Conservation (phyloP, 108 stramenopile genomes). For the Schizochytrium sp. region DNA sequence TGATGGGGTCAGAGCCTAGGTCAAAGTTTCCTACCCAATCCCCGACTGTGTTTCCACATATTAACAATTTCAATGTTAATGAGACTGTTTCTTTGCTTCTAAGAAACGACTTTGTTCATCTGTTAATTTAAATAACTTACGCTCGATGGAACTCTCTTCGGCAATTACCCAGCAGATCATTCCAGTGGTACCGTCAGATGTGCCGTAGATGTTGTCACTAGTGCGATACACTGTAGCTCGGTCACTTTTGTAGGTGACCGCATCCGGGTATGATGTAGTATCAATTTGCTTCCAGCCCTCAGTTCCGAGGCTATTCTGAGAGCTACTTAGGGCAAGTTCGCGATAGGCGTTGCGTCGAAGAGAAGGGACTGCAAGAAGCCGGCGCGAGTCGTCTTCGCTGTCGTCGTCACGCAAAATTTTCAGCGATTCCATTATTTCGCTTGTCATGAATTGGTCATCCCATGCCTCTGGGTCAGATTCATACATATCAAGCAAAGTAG, state of each 20-base stretch:
- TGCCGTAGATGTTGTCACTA: slow-evolving; percentile 30
- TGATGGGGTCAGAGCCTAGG: slow-evolving; percentile 8
- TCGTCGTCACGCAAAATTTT: slow-evolving; percentile 37
- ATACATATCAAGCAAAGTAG: background rate
- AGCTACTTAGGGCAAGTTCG: background rate
- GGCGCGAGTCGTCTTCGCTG: background rate
- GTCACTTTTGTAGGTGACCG: background rate
- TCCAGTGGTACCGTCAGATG: slow-evolving; percentile 7
- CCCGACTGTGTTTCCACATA: background rate
- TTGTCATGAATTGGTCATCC: slow-evolving; percentile 45
- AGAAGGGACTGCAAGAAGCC: background rate
- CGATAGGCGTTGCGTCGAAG: background rate
- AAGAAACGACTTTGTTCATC: no score
- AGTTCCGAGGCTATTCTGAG: background rate
- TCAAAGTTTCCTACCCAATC: slow-evolving; percentile 48
- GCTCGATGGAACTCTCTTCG: slow-evolving; percentile 21
- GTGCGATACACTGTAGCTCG: slow-evolving; percentile 23
- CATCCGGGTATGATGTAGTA: background rate
- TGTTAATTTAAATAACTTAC: no score
- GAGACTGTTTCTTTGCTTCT: no score
- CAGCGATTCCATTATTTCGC: slow-evolving; percentile 17
- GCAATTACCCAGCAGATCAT: slow-evolving; percentile 41
- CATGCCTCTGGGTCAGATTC: background rate
- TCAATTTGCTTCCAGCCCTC: slow-evolving; percentile 2
- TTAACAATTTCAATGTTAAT: no score